These are phyloP conservation scores for Talaromyces sp. DNA, from an alignment of 2,329 filamentous ascomycete genomes.

Conservation along the genomic window DNA sequence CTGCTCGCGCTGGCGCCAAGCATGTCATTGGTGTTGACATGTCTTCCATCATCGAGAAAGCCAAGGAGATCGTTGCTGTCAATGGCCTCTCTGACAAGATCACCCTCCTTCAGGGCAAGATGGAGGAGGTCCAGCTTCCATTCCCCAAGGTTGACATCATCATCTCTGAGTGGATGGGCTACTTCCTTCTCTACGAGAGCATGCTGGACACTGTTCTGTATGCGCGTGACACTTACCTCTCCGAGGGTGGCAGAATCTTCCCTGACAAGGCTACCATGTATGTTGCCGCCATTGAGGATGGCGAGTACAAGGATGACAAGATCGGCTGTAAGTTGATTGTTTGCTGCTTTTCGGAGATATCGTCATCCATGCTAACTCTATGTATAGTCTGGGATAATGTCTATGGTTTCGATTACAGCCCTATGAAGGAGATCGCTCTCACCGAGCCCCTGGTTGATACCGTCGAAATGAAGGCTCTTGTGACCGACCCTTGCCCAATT, in stretches of 20 bases:
- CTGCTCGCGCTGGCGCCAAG: slow-evolving; percentile 92
- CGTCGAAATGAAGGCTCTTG: slow-evolving; percentile 94
- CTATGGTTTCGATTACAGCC: slow-evolving; percentile 95
- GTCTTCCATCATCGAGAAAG: slow-evolving; percentile 99
- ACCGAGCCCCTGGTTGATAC: slow-evolving; percentile 97
- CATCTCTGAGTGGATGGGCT: slow-evolving; percentile 99
- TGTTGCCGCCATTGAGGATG: slow-evolving; percentile 95
- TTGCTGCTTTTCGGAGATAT: slow-evolving; percentile 2
- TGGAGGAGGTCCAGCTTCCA: slow-evolving; percentile 95
- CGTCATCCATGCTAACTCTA: slow-evolving; percentile 28
- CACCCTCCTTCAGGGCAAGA: slow-evolving; percentile 97
- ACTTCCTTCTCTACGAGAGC: slow-evolving; percentile 97
- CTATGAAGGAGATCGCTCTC: slow-evolving; percentile 89
- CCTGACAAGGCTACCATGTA: slow-evolving; percentile 98
- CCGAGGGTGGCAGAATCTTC: slow-evolving; percentile 88
- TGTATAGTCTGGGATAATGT: slow-evolving; percentile 97
- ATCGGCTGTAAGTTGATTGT: slow-evolving; percentile 84
- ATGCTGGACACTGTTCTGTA: slow-evolving; percentile 99
- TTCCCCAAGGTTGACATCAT: slow-evolving; percentile 98
- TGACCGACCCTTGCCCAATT: slow-evolving; percentile 84
- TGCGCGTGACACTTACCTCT: slow-evolving; percentile 88
- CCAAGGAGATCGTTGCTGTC: slow-evolving; percentile 85
- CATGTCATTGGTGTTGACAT: slow-evolving; percentile 99
- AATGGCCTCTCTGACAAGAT: slow-evolving; percentile 97
- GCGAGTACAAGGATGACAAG: slow-evolving; percentile 99